These are phyloP conservation scores for Vigna nakashimae DNA, from an alignment of 306 rosid species.

Conservation along the genomic window DNA sequence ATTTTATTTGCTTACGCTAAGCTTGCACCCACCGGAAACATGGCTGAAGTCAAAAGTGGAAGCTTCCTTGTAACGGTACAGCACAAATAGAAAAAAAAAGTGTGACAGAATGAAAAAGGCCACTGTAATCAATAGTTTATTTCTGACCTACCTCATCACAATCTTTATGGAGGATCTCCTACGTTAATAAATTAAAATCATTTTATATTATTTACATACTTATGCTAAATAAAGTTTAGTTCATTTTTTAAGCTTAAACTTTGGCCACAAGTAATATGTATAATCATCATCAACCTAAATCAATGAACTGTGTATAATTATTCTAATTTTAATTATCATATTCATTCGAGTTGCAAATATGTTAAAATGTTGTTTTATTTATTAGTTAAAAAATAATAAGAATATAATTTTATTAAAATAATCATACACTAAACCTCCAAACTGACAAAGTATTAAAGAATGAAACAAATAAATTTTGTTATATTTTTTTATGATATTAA, in stretches of 20 bases:
- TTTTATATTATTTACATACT: neutral
- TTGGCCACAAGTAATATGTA: neutral
- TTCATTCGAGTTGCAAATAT: too few relatives aligned
- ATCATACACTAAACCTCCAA: too few relatives aligned
- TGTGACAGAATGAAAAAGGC: neutral
- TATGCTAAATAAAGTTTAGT: neutral
- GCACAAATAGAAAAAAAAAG: neutral
- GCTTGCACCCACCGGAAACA: neutral
- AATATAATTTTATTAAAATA: too few relatives aligned
- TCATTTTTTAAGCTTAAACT: neutral
- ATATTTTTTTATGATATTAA: too few relatives aligned
- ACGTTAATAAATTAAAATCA: neutral
- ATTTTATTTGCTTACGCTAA: slow-evolving; percentile 14
- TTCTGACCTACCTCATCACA: neutral
- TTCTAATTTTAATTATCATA: too few relatives aligned
- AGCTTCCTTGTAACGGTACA: neutral
- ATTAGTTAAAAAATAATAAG: too few relatives aligned
- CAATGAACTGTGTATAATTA: too few relatives aligned
- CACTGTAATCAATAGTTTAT: neutral
- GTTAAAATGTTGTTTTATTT: too few relatives aligned
- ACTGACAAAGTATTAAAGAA: too few relatives aligned
- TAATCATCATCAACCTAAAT: too few relatives aligned
- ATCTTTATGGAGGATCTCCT: neutral
- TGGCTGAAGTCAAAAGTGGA: slow-evolving; percentile 24
- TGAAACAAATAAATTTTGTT: too few relatives aligned